Percentiles rank a stretch among this genome's conserved stretches.
Evolutionary conservation across 352 stramenopile species (phyloP).

Genomic region (Globisporangium paroecandrum): DNA sequence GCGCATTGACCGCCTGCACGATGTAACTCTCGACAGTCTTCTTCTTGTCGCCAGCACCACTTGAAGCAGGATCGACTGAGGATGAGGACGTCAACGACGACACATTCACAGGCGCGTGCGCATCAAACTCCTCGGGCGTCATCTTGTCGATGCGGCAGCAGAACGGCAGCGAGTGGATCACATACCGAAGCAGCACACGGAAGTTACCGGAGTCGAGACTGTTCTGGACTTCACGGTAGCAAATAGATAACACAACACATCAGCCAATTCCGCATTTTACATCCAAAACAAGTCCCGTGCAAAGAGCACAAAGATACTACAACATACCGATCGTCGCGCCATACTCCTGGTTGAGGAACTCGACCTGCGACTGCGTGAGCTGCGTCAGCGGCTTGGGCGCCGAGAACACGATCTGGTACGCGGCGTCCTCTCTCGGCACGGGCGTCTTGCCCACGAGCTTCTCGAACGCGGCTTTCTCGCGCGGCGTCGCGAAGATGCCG

Average conservation of each 20-base stretch:
- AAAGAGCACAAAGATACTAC: neutral
- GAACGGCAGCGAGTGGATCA: slow-evolving; percentile 51
- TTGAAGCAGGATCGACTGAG: neutral
- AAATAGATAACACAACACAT: neutral
- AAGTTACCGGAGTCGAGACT: slow-evolving; percentile 74
- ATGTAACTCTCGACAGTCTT: slow-evolving; percentile 43
- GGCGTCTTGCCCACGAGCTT: slow-evolving; percentile 60
- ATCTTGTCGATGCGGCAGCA: slow-evolving; percentile 57
- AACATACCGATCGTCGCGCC: slow-evolving; percentile 52
- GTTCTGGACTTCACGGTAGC: slow-evolving; percentile 42
- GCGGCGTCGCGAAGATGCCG: slow-evolving; percentile 42
- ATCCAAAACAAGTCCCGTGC: neutral
- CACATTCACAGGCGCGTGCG: slow-evolving; percentile 16
- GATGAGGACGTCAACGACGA: neutral
- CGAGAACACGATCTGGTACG: slow-evolving; percentile 49
- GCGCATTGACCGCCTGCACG: slow-evolving; percentile 55
- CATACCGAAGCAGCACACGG: slow-evolving; percentile 59
- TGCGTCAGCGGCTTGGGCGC: slow-evolving; percentile 38
- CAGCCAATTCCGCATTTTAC: neutral
- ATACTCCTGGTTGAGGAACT: slow-evolving; percentile 60
- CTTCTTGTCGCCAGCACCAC: slow-evolving; percentile 27
- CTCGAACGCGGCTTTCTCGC: slow-evolving; percentile 62
- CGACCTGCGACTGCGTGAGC: slow-evolving; percentile 54
- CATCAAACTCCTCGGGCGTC: slow-evolving; percentile 43
- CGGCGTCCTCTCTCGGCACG: slow-evolving; percentile 45